These are phyloP conservation scores for Amphibolis antarctica DNA, from an alignment of 106 monocot species.

Conservation along the genomic window DNA sequence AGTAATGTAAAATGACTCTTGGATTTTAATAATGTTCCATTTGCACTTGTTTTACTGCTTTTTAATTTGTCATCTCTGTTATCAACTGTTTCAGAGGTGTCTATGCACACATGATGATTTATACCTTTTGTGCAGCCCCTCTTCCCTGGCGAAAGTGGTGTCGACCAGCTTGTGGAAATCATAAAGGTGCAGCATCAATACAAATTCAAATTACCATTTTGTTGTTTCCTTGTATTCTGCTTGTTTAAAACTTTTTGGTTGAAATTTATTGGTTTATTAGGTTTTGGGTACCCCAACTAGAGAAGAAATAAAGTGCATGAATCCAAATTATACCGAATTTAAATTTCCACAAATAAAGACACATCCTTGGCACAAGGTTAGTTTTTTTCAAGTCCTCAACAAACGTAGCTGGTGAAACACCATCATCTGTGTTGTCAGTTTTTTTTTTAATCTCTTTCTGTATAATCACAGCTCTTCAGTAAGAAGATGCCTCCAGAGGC, in stretches of 20 bases:
- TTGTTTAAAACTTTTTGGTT: background rate
- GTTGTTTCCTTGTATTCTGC: too few relatives aligned
- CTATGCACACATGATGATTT: background rate
- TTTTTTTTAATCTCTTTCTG: background rate
- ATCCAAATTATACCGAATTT: conserved; percentile 15
- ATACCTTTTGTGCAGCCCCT: conserved; percentile 32
- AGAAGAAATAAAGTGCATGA: conserved; percentile 29
- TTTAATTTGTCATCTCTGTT: background rate
- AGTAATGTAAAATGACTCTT: too few relatives aligned
- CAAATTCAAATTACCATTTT: too few relatives aligned
- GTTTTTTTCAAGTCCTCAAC: background rate
- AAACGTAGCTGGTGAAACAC: background rate
- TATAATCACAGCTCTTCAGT: conserved; percentile 12
- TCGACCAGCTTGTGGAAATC: conserved; percentile 56
- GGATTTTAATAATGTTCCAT: too few relatives aligned
- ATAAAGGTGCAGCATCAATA: conserved; percentile 27
- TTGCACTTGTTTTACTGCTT: background rate
- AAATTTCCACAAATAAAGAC: conserved; percentile 22
- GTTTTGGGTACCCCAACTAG: conserved; percentile 24
- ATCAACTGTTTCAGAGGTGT: background rate
- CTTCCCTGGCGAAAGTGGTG: conserved; percentile 57
- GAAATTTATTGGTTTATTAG: conserved; percentile 5
- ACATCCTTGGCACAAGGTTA: conserved; percentile 28
- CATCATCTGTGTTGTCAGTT: background rate
- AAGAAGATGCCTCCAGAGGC: conserved; percentile 20